Evolutionary conservation across 1,284 basidiomycete genomes (phyloP), one percentile per base, ranked within the genome.

Genomic region (Phylloporus sp.): DNA sequence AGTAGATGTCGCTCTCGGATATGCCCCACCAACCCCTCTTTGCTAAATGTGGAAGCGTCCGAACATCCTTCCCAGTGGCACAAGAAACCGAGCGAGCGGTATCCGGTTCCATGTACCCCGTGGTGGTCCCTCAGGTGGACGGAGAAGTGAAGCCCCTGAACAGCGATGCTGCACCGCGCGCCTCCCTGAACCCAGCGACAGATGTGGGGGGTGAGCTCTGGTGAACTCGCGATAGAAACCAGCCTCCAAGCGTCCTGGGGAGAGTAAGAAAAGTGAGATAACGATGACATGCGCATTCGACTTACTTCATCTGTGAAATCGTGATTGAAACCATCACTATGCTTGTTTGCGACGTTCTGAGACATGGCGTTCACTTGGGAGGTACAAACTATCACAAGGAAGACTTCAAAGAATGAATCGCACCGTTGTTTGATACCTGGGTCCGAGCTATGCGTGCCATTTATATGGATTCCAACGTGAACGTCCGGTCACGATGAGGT

Each of bases 241-340:
- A 74, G 47, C 60, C 55, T 76, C 53, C 60, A 61, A 22, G 68
- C 70, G 8, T 74, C 72, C 74, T 73, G 42, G 29, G 58, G 42
- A 65, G 54, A 52, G 56, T 71, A 39, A 71, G 62, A 56, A 54
- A 49, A n/a, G n/a, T n/a, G n/a, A n/a, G n/a, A n/a, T 17, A 34
- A 39, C 4, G 37, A 63, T 26, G 17, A 28, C 18, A 4, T 17
- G 32, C 24, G 20, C 22, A 47, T 37, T 55, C 32, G 28, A 28
- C 61, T 59, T 60, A 75, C 72, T 66, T 76, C 73, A 52, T 74
- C 72, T 1, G 74, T 76, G 56, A 74, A 74, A 46, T 74, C 56
- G 22, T 74, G 74, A 42, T 76, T 76, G 62, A 55, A 74, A 42
- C 73, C 74, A 42, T 68, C 73, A 29, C 65, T 50, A 29, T 62